phyloP scores from a whole-genome alignment of 139 green algal genomes.

The Chlorella sp. region DNA sequence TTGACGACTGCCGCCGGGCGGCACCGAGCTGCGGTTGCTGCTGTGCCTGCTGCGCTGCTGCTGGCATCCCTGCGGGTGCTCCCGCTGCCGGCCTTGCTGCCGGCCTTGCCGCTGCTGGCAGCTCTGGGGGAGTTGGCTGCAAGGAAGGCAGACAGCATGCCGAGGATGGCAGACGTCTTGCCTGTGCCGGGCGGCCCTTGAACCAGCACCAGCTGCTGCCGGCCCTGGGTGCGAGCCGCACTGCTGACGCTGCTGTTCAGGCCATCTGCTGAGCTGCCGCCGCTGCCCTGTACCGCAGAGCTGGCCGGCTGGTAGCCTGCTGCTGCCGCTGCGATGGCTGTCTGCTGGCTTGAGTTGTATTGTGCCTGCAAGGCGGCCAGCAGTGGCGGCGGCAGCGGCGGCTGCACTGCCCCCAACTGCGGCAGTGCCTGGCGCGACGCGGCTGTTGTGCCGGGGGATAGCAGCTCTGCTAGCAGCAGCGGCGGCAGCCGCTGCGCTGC shows the following conservation, averaged over 20 bases:
- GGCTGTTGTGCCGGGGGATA: constrained; percentile 5
- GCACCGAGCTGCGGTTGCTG: no score
- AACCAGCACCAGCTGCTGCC: constrained; percentile 67
- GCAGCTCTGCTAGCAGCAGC: constrained; percentile 29
- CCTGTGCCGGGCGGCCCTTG: constrained; percentile 94
- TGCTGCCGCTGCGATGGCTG: constrained; percentile 58
- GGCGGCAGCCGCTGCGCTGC: constrained; percentile 20
- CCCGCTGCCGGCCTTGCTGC: not conserved
- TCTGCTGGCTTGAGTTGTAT: constrained; percentile 74
- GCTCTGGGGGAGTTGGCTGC: not conserved
- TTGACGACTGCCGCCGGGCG: not conserved
- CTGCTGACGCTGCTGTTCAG: no score
- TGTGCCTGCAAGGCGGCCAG: constrained; percentile 29
- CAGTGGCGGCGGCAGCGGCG: constrained; percentile 43
- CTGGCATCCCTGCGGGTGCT: no score
- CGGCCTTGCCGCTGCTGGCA: not conserved
- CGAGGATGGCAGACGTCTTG: constrained; percentile 91
- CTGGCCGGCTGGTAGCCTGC: not conserved
- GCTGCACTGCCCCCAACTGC: not conserved
- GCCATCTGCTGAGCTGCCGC: not conserved
- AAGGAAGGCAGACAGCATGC: constrained; percentile 16
- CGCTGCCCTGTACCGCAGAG: not conserved
- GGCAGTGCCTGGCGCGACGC: not conserved
- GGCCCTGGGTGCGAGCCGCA: not conserved
- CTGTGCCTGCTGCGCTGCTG: not conserved